Conservation (phyloP, 768 basidiomycete species). For the Kwoniella mangroviensis region DNA sequence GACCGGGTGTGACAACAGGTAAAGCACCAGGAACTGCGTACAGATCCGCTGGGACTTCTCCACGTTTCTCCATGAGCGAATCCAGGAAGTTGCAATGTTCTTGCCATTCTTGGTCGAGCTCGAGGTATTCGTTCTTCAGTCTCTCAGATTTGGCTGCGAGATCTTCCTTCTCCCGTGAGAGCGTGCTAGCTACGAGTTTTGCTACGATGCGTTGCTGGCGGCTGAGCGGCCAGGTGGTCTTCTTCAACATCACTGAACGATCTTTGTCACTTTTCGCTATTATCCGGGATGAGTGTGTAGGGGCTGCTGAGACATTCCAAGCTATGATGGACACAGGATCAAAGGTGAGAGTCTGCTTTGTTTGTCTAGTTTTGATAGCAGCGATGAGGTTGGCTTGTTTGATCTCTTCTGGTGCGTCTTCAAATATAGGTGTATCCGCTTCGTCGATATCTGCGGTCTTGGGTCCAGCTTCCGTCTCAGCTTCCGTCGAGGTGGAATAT, state of each 20-base stretch:
- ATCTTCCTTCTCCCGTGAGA: constrained; percentile 23
- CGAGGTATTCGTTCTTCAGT: constrained; percentile 38
- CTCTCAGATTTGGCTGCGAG: constrained; percentile 14
- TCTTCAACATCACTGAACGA: constrained; percentile 1
- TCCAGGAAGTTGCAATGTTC: constrained; percentile 41
- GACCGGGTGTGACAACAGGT: constrained; percentile 39
- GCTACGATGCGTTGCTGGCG: constrained; percentile 17
- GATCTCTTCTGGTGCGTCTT: constrained; percentile 23
- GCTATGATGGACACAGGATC: constrained; percentile 26
- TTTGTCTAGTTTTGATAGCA: constrained; percentile 34
- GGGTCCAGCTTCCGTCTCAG: constrained; percentile 38
- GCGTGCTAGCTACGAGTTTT: constrained; percentile 14
- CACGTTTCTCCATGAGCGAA: constrained; percentile 44
- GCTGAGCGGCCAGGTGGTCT: constrained; percentile 2
- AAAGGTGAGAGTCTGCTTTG: constrained; percentile 6
- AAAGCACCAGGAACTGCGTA: constrained; percentile 38
- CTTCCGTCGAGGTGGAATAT: constrained; percentile 47
- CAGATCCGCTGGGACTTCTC: constrained; percentile 42
- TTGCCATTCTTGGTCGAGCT: constrained; percentile 44
- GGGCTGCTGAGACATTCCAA: constrained; percentile 43
- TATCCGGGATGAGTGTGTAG: constrained; percentile 5
- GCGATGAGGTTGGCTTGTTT: constrained; percentile 25
- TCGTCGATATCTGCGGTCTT: constrained; percentile 35
- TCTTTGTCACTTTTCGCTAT: constrained; percentile 14
- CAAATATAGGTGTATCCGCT: constrained; percentile 23